Percentiles rank a stretch among this genome's conserved stretches.
Conservation (phyloP, 805 yeast species). For the Sungouiozyma ichnusensis region DNA sequence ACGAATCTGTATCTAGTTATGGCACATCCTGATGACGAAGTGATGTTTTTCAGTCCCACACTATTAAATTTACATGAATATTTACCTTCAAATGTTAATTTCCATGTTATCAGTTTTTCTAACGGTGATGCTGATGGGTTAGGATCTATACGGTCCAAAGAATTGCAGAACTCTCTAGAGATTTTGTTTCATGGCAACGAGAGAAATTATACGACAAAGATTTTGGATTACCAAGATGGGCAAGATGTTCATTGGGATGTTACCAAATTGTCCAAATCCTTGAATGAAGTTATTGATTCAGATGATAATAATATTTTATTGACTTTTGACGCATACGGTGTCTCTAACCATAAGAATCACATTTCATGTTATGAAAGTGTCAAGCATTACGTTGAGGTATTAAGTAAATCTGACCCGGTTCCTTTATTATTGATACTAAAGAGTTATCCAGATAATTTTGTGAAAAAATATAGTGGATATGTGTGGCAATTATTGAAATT, state of each 20-base stretch:
- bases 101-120: constrained; percentile 61
- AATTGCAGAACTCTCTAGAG: constrained; percentile 33
- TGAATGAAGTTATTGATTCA: constrained; percentile 6
- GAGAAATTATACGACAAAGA: constrained; percentile 8
- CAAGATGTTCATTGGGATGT: constrained; percentile 58
- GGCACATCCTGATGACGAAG: constrained; percentile 98
- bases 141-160: constrained; percentile 53
- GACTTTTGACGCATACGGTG: constrained; percentile 76
- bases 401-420: not conserved
- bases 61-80: constrained; percentile 15
- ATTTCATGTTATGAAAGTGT: constrained; percentile 49
- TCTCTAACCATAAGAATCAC: constrained; percentile 86
- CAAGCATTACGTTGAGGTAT: constrained; percentile 6
- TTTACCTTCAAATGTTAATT: constrained; percentile 10
- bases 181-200: constrained; percentile 10
- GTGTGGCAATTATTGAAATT: constrained; percentile 8
- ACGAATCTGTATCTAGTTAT: constrained; percentile 36
- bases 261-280: constrained; percentile 14
- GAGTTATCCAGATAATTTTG: constrained; percentile 7
- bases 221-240: constrained; percentile 49
- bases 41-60: constrained; percentile 87
- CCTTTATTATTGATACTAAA: constrained; percentile 2
- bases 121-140: constrained; percentile 68
- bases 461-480: constrained; percentile 20
- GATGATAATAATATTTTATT: constrained; percentile 29